A percentile compares a stretch with the other conserved stretches of the same genome.
phyloP scores from a whole-genome alignment of 2,329 filamentous ascomycete genomes.

The Colletotrichum sansevieriae region DNA sequence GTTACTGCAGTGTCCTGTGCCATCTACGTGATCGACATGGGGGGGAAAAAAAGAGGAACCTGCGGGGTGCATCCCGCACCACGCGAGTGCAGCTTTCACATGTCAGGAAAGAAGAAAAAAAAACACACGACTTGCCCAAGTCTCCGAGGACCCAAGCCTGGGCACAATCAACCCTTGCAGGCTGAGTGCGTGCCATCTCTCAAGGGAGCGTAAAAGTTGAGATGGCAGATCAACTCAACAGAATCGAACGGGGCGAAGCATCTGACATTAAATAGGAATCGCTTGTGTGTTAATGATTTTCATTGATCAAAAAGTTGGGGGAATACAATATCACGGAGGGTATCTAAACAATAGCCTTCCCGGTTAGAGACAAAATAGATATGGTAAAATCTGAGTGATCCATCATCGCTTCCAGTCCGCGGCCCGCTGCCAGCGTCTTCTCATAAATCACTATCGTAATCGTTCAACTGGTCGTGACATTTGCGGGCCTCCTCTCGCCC shows the following conservation, averaged over 20 bases:
- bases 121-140: neutral
- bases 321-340: conserved; percentile 31
- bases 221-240: conserved; percentile 40
- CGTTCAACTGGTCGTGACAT: conserved; percentile 15
- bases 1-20: neutral
- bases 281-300: neutral
- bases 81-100: conserved; percentile 39
- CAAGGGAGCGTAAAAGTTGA: conserved; percentile 39
- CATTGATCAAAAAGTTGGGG: neutral
- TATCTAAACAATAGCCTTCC: conserved; percentile 37
- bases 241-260: conserved; percentile 3
- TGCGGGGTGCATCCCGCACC: conserved; percentile 39
- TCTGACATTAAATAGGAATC: neutral
- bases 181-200: conserved; percentile 25
- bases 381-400: conserved; percentile 31
- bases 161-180: conserved; percentile 34
- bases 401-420: conserved; percentile 23
- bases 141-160: conserved; percentile 25
- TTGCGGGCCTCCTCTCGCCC: neutral
- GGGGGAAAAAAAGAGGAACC: conserved; percentile 39
- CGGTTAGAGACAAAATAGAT: conserved; percentile 8
- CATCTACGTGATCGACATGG: conserved; percentile 30
- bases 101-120: conserved; percentile 16
- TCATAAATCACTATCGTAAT: conserved; percentile 30
- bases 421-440: conserved; percentile 13